Evolutionary conservation across 441 rosid genomes (phyloP).

Genomic region (Codiaeum variegatum): DNA sequence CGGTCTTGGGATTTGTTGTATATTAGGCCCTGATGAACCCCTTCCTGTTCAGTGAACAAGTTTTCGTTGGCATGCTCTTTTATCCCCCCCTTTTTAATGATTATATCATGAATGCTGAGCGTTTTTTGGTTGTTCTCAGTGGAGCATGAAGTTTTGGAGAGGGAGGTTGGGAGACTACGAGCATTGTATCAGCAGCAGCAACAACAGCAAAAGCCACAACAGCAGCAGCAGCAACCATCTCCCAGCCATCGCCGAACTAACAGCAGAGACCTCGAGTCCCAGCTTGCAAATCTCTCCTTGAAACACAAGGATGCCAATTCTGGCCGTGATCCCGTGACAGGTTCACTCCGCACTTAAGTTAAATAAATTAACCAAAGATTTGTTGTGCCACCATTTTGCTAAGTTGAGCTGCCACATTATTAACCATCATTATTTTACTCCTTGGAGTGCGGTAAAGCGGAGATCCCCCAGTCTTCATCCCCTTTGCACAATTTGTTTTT

Average conservation of each 20-base stretch:
- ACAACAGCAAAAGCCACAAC: conserved; percentile 36
- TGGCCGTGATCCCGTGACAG: conserved; percentile 56
- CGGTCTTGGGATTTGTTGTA: not conserved
- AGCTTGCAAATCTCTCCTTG: conserved; percentile 75
- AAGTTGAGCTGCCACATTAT: conserved; percentile 15
- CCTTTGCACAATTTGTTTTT: conserved; percentile 27
- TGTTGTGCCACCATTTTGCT: conserved; percentile 23
- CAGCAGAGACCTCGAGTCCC: conserved; percentile 91
- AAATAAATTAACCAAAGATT: conserved; percentile 25
- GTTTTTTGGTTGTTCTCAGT: conserved; percentile 40
- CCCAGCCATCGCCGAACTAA: conserved; percentile 60
- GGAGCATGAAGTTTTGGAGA: conserved; percentile 96
- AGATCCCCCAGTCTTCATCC: conserved; percentile 31
- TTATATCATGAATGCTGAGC: not conserved
- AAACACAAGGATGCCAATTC: conserved; percentile 66
- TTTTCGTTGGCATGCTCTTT: not conserved
- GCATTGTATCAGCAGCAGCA: conserved; percentile 75
- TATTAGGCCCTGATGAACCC: not conserved
- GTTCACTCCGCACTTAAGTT: conserved; percentile 63
- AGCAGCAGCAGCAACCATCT: conserved; percentile 51
- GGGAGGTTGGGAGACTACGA: conserved; percentile 86
- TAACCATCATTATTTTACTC: conserved; percentile 33
- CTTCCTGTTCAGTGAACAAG: not conserved
- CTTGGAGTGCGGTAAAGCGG: conserved; percentile 29
- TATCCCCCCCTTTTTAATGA: not conserved